Conservation (phyloP, 371 early-diverging fungal genomes). For the Circinella umbellata region DNA sequence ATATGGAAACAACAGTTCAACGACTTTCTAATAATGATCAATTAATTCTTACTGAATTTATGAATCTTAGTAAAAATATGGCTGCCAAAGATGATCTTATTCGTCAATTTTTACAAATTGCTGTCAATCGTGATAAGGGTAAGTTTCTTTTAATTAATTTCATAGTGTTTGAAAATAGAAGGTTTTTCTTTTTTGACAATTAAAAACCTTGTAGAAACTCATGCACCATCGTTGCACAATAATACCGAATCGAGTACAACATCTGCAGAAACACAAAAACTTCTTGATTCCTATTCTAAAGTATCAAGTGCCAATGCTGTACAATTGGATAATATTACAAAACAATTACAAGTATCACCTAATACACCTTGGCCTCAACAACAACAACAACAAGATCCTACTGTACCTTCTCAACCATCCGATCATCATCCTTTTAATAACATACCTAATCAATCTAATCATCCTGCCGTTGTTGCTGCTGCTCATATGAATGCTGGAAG, state of each 20-base stretch:
- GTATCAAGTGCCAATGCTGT: constrained; percentile 4
- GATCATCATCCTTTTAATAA: neutral
- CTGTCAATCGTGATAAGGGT: constrained; percentile 10
- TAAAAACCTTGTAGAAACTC: too few relatives aligned
- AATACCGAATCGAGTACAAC: constrained; percentile 5
- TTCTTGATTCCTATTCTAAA: constrained; percentile 17
- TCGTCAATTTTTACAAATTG: constrained; percentile 63
- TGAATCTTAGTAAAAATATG: constrained; percentile 60
- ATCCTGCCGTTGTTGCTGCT: constrained; percentile 37
- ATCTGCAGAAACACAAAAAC: constrained; percentile 20
- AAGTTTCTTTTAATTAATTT: neutral
- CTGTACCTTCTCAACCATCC: neutral
- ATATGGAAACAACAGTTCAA: constrained; percentile 40
- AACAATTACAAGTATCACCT: constrained; percentile 2
- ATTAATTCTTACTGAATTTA: constrained; percentile 61
- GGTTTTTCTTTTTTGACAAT: too few relatives aligned
- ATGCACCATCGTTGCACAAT: constrained; percentile 13
- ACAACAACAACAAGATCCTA: neutral
- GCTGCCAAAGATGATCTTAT: constrained; percentile 67
- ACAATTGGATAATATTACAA: constrained; percentile 16
- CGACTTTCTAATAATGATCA: constrained; percentile 58
- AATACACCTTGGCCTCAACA: neutral
- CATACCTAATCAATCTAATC: neutral
- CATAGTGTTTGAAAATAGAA: neutral
- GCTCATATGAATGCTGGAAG: constrained; percentile 54